Base-by-base conservation (phyloP, 805 yeast species). In the Kodamaea fukazawae region DNA sequence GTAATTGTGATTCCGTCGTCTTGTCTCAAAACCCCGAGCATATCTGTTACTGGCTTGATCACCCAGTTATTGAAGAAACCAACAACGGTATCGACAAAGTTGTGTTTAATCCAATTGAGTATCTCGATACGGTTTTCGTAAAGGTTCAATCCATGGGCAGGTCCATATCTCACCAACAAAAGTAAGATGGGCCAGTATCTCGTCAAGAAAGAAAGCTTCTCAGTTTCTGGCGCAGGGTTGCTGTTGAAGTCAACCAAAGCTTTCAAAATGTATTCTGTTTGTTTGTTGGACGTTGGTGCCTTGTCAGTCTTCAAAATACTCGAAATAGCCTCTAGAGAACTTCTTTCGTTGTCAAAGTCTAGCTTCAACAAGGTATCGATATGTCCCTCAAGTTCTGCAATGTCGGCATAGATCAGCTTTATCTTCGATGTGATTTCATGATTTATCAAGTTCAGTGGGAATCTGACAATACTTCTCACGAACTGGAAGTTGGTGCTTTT, bases 1-100 rank as follows among this genome's bases (percentile, higher is more conserved):
- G 86, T 80, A 15, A 89, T 75, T 0, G 96, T 84, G 32, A 89
- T 77, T 43, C 81, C 76, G 11, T 84, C 83, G 55, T 90, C 97
- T 58, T 86, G 93, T 38, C 93, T 73, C n/a, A 91, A 81, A 0
- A 95, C 88, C 34, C 78, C 73, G 48, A 87, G 64, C 47, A 91
- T 81, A 50, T 85, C 81, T 30, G 68, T 66, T 13, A 86, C 54
- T 1, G 98, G 99, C 33, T 75, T 74, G 29, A 87, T 65, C 3
- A 91, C 74, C 98, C 99, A 91, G 57, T 90, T 88, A 23, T 70
- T 61, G 69, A 81, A 75, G 50, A 90, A 83, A 3, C 91, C 87
- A 20, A 55, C 53, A 1, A 71, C 53, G 0, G 95, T 82, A n/a
- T 81, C 86, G 11, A 80, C 58, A 4, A 87, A 55, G 38, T 83